Evolutionary conservation across 352 stramenopile genomes (phyloP).

Genomic region (Aphanomyces astaci): DNA sequence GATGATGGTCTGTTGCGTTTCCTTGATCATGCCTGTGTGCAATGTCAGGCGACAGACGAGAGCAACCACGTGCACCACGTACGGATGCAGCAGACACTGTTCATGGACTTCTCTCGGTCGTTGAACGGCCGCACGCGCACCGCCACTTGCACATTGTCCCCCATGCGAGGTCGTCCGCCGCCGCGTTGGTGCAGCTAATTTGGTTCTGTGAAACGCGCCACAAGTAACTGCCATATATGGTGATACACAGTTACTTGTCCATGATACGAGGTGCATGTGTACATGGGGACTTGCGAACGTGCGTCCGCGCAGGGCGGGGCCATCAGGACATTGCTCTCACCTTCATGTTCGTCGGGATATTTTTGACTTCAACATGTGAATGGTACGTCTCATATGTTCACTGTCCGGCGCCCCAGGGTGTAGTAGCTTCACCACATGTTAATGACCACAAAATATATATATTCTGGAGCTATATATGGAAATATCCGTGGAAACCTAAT

Average conservation of each 20-base stretch:
- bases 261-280: no score
- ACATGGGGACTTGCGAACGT: no score
- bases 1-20: conserved; percentile 77
- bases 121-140: conserved; percentile 77
- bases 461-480: no score
- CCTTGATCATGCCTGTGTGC: conserved; percentile 57
- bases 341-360: no score
- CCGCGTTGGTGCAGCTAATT: neutral
- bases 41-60: neutral
- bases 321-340: no score
- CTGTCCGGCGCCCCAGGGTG: no score
- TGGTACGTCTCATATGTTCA: no score
- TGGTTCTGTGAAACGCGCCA: neutral
- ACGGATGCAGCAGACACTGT: conserved; percentile 65
- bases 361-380: no score
- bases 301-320: no score
- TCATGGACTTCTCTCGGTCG: conserved; percentile 66
- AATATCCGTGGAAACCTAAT: no score
- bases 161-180: conserved; percentile 33
- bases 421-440: no score
- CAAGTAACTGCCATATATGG: neutral
- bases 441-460: no score
- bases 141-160: conserved; percentile 78
- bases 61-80: conserved; percentile 15
- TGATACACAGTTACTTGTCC: neutral